These are phyloP conservation scores for Vaccinium corymbosum DNA, from an alignment of 148 eudicot species.

Conservation along the genomic window DNA sequence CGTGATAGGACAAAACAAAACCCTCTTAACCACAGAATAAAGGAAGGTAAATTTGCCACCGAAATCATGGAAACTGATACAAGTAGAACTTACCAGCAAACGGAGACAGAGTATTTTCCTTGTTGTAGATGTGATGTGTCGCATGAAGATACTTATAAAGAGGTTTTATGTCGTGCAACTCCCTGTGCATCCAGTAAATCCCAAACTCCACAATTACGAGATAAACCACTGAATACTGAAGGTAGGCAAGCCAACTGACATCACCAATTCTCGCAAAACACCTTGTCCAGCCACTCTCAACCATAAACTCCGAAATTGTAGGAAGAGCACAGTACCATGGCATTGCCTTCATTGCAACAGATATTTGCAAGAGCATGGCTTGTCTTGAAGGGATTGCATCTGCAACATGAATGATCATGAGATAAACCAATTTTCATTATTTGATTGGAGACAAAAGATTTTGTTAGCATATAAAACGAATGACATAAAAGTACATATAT, in stretches of 20 bases:
- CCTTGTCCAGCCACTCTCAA: constrained; percentile 74
- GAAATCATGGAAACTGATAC: constrained; percentile 10
- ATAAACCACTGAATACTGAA: constrained; percentile 38
- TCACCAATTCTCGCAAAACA: constrained; percentile 62
- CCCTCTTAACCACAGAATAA: not conserved
- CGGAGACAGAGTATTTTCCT: constrained; percentile 93
- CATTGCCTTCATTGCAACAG: constrained; percentile 88
- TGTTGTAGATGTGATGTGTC: constrained; percentile 95
- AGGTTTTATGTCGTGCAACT: constrained; percentile 81
- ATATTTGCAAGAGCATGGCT: constrained; percentile 76
- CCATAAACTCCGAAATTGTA: constrained; percentile 57
- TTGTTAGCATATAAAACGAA: not conserved
- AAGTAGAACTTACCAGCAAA: constrained; percentile 60
- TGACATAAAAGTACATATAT: not conserved
- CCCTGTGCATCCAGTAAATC: constrained; percentile 88
- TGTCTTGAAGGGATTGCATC: constrained; percentile 71
- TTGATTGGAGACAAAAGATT: not conserved
- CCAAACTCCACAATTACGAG: constrained; percentile 74
- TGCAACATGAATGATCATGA: constrained; percentile 20
- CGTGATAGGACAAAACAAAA: not conserved
- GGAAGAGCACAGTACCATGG: constrained; percentile 72
- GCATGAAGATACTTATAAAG: constrained; percentile 88
- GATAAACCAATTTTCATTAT: not conserved
- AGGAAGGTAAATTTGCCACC: not conserved
- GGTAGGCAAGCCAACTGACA: constrained; percentile 51